Base-by-base conservation (phyloP, 805 yeast species). In the Candida lessepsii region DNA sequence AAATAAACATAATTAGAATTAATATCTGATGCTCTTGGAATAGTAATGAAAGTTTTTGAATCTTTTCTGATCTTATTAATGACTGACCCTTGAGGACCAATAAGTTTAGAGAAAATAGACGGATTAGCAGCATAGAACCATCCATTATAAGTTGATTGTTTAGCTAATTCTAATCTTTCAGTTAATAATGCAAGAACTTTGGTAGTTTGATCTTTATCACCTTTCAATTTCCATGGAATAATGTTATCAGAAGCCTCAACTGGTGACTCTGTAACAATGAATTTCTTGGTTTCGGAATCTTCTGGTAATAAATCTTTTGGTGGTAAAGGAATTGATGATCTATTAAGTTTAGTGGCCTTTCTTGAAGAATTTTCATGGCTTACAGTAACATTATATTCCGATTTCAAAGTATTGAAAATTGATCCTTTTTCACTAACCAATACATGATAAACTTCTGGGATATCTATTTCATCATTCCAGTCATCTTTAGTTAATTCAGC, bases 11-110 rank as follows among this genome's bases (percentile, higher is more conserved):
- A 75, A 43, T 81, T 73, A 47, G 70, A 65, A 46, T 72, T 54
- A 9, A 7, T 15, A 46, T 80, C 84, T 34, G 59, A 60, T 33
- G 65, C 64, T 60, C 78, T 78, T 50, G 93, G 95, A 40, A 85
- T 78, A 36, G 71, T 69, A 46, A 86, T 75, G 42, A 76, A 70
- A 27, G 83, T 71, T 14, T 76, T 78, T 15, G 84, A 68, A 42
- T 71, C 65, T 19, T 67, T 65, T 66, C 93, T 80, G 44, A 86
- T 72, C 48, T 65, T 64, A 52, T 74, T 78, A 55, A 87, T 70
- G 46, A 76, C 79, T 25, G 80, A 63, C 34, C 96, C 96, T 50
- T 78, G 82, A 11, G 87, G 80, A 7, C 96, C 96, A 47, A 88
- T 76, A 39, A 87, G 69, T 57, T 71, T 76, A 42, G 83, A 75